Evolutionary conservation across 805 yeast species (phyloP).

Genomic region (Candida insectalens): DNA sequence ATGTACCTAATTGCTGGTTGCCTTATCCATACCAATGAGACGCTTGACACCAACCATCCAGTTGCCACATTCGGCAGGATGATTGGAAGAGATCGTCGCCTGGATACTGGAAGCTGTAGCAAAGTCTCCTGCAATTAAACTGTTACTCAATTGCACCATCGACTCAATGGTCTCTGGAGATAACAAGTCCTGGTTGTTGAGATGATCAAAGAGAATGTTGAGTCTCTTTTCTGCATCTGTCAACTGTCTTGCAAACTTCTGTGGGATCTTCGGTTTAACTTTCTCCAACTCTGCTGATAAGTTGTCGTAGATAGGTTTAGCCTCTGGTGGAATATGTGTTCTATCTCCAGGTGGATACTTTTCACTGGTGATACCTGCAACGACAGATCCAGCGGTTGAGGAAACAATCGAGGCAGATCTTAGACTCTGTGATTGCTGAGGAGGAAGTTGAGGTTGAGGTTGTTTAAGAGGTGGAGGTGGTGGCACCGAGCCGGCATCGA

Average conservation of each 20-base stretch:
- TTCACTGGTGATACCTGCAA: conserved; percentile 5
- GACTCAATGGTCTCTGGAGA: conserved; percentile 44
- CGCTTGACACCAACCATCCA: conserved; percentile 93
- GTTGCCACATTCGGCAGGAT: conserved; percentile 69
- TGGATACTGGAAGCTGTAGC: conserved; percentile 47
- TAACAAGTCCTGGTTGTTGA: conserved; percentile 63
- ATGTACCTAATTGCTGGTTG: too few relatives aligned
- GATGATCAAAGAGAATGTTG: conserved; percentile 62
- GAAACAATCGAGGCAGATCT: too few relatives aligned
- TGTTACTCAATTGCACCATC: conserved; percentile 39
- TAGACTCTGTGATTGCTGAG: too few relatives aligned
- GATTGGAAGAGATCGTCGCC: conserved; percentile 50
- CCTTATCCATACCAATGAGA: conserved; percentile 66
- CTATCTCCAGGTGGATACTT: conserved; percentile 64
- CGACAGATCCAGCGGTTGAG: conserved; percentile 10
- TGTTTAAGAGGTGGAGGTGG: conserved; percentile 6
- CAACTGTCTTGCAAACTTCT: conserved; percentile 60
- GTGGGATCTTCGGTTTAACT: conserved; percentile 68
- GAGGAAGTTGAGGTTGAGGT: conserved; percentile 20
- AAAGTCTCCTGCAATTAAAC: conserved; percentile 46
- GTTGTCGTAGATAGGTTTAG: conserved; percentile 47
- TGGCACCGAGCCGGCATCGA: conserved; percentile 7
- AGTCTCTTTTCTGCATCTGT: conserved; percentile 78
- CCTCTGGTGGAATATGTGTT: conserved; percentile 50
- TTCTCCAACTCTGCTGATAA: conserved; percentile 46